phyloP scores from a whole-genome alignment of 352 stramenopile species.

The Phytopythium kandeliae region DNA sequence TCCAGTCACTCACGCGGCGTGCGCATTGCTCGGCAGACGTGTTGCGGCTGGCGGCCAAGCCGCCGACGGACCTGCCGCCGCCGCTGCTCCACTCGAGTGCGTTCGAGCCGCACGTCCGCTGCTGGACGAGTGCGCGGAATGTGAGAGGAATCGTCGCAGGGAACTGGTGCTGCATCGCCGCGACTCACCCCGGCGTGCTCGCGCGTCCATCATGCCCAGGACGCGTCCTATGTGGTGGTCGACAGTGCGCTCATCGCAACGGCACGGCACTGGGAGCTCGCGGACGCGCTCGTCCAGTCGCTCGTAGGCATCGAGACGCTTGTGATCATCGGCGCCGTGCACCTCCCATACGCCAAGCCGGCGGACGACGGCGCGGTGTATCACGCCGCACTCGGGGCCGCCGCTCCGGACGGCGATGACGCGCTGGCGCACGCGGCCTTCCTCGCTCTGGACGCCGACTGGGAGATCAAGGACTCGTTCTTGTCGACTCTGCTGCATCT shows the following conservation, averaged over 20 bases:
- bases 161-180: too few relatives aligned
- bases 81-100: background rate
- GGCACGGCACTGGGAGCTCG: slow-evolving; percentile 31
- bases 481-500: slow-evolving; percentile 46
- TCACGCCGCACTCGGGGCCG: slow-evolving; percentile 20
- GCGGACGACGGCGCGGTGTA: slow-evolving; percentile 34
- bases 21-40: slow-evolving; percentile 34
- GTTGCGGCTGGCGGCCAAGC: slow-evolving; percentile 21
- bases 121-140: background rate
- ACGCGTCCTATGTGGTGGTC: slow-evolving; percentile 32
- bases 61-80: slow-evolving; percentile 3
- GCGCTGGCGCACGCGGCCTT: slow-evolving; percentile 6
- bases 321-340: slow-evolving; percentile 46
- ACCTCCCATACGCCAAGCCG: slow-evolving; percentile 55
- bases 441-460: slow-evolving; percentile 23
- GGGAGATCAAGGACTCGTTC: slow-evolving; percentile 52
- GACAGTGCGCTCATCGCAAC: slow-evolving; percentile 17
- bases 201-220: too few relatives aligned
- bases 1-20: too few relatives aligned
- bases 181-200: background rate
- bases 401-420: background rate
- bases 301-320: too few relatives aligned
- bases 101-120: slow-evolving; percentile 8
- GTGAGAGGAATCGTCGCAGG: background rate
- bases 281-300: slow-evolving; percentile 36